Percentiles rank a stretch among this genome's conserved stretches.
Evolutionary conservation across 23 red algal genomes (phyloP).

Genomic region (Gracilariopsis chorda): DNA sequence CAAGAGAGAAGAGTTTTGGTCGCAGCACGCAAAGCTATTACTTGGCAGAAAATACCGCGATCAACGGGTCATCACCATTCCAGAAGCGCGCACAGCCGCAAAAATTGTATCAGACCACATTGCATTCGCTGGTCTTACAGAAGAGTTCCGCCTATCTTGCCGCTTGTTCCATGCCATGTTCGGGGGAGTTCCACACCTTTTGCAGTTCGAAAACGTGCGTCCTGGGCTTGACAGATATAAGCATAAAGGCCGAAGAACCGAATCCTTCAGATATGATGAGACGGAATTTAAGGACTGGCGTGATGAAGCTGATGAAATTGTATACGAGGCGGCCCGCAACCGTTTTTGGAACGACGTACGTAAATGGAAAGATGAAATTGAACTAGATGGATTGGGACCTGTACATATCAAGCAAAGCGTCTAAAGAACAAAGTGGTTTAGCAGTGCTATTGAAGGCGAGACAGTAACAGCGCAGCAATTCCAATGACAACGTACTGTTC

Average conservation of each 20-base stretch:
- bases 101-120: neutral
- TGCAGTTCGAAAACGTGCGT: slow-evolving; percentile 63
- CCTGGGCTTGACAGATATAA: slow-evolving; percentile 27
- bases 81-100: slow-evolving; percentile 3
- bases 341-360: slow-evolving; percentile 52
- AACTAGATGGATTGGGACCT: slow-evolving; percentile 21
- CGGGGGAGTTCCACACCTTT: slow-evolving; percentile 45
- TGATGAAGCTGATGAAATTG: slow-evolving; percentile 31
- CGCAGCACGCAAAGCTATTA: slow-evolving; percentile 54
- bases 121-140: slow-evolving; percentile 43
- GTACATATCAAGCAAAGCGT: neutral
- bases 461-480: neutral
- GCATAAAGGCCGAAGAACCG: neutral
- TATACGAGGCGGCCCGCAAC: slow-evolving; percentile 31
- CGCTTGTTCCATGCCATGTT: slow-evolving; percentile 60
- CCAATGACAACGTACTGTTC: slow-evolving; percentile 10
- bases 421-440: neutral
- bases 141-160: slow-evolving; percentile 38
- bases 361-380: neutral
- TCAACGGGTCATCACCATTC: neutral
- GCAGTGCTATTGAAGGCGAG: neutral
- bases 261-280: slow-evolving; percentile 36
- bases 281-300: slow-evolving; percentile 20
- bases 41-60: slow-evolving; percentile 28
- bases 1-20: slow-evolving; percentile 23